Evolutionary conservation across 768 basidiomycete genomes (phyloP).

Genomic region (Trametes cingulata): DNA sequence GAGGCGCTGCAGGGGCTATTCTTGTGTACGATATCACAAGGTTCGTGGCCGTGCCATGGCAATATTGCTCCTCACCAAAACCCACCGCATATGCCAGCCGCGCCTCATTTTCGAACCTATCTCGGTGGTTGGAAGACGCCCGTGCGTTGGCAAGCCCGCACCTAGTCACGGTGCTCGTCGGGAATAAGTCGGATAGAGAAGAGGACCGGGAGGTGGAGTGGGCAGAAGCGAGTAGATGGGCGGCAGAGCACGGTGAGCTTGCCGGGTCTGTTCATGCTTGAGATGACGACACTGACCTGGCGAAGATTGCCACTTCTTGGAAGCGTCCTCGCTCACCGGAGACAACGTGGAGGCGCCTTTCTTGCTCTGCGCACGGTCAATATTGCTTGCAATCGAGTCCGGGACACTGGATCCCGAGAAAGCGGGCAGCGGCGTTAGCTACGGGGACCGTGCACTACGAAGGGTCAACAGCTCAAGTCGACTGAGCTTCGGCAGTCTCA

Average conservation of each 20-base stretch:
- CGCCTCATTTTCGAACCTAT: conserved; percentile 79
- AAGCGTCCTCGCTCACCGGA: conserved; percentile 88
- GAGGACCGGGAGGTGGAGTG: conserved; percentile 95
- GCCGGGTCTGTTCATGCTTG: background rate
- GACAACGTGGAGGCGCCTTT: conserved; percentile 96
- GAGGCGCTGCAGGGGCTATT: conserved; percentile 89
- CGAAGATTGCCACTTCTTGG: conserved; percentile 89
- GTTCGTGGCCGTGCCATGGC: conserved; percentile 44
- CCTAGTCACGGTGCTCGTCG: conserved; percentile 86
- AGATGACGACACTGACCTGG: conserved; percentile 7
- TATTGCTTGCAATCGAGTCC: conserved; percentile 88
- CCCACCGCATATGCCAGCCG: conserved; percentile 52
- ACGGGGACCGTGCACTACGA: conserved; percentile 90
- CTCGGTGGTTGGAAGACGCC: conserved; percentile 92
- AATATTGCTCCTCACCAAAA: background rate
- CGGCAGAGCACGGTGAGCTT: conserved; percentile 84
- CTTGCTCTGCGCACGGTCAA: conserved; percentile 80
- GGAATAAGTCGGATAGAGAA: conserved; percentile 94
- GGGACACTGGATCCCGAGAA: conserved; percentile 91
- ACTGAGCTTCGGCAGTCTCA: conserved; percentile 82
- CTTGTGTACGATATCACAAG: conserved; percentile 93
- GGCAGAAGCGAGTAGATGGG: conserved; percentile 94
- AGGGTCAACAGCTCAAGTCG: conserved; percentile 91
- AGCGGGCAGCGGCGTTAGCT: conserved; percentile 92
- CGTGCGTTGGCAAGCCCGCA: conserved; percentile 91